These are phyloP conservation scores for Sorghum bicolor DNA, from an alignment of 176 grass and related monocot genomes.

Conservation along the genomic window DNA sequence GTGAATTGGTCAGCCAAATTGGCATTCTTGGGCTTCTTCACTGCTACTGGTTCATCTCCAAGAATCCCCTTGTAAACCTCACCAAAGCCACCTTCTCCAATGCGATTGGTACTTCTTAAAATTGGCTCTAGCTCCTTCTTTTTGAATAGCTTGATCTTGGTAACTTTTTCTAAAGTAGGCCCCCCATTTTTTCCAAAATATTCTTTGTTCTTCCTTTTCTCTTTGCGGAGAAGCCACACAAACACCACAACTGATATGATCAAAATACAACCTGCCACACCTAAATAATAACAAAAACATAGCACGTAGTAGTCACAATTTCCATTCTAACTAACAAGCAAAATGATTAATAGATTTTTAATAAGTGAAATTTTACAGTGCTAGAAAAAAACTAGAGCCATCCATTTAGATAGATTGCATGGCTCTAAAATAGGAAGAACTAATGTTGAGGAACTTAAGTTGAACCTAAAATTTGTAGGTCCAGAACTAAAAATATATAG, in stretches of 20 bases:
- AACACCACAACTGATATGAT: background rate
- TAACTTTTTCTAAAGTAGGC: background rate
- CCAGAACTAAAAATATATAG: too few relatives aligned
- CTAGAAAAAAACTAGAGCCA: too few relatives aligned
- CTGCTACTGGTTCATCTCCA: constrained; percentile 18
- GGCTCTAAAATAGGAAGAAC: too few relatives aligned
- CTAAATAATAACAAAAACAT: background rate
- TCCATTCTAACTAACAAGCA: too few relatives aligned
- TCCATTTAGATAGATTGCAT: too few relatives aligned
- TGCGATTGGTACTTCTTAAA: background rate
- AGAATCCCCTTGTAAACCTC: constrained; percentile 38
- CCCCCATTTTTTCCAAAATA: constrained; percentile 6
- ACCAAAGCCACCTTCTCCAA: constrained; percentile 6
- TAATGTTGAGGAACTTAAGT: too few relatives aligned
- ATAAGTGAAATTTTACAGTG: too few relatives aligned
- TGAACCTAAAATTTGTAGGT: too few relatives aligned
- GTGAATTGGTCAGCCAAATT: constrained; percentile 24
- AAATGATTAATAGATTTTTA: background rate
- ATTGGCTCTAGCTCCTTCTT: background rate
- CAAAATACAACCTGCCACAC: background rate
- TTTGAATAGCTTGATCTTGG: constrained; percentile 6
- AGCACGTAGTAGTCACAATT: too few relatives aligned
- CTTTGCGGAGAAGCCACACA: background rate
- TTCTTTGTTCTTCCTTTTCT: background rate
- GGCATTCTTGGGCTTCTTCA: background rate